A percentile compares a stretch with the other conserved stretches of the same genome.
Evolutionary conservation across 208 protist genomes (phyloP).

Genomic region (Trypanosomatidae sp.): DNA sequence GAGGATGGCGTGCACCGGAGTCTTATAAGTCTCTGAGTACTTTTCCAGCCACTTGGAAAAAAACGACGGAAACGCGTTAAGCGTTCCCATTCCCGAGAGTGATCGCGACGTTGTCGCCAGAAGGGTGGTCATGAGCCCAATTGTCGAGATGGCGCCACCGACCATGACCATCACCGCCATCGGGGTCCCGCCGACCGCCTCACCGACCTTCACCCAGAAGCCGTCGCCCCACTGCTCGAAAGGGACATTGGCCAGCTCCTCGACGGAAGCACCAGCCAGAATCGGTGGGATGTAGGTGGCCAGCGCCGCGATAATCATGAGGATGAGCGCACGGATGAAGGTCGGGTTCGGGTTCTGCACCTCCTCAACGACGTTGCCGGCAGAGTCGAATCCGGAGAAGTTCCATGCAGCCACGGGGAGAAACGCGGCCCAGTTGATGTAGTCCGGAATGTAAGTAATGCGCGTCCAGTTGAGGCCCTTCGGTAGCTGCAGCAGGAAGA

Average conservation of each 20-base stretch:
- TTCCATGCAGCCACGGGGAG: constrained; percentile 89
- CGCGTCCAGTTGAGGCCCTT: constrained; percentile 78
- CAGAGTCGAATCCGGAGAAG: constrained; percentile 91
- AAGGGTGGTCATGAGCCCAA: constrained; percentile 86
- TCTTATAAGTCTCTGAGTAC: constrained; percentile 56
- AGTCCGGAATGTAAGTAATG: constrained; percentile 62
- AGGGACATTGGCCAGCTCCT: constrained; percentile 42
- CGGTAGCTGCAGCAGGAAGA: constrained; percentile 84
- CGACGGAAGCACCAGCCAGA: constrained; percentile 73
- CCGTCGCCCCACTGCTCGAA: constrained; percentile 85
- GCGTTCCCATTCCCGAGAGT: constrained; percentile 82
- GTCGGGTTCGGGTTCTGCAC: constrained; percentile 83
- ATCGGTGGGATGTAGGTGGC: constrained; percentile 87
- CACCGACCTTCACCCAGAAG: constrained; percentile 87
- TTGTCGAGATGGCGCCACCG: constrained; percentile 76
- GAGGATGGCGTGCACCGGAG: constrained; percentile 80
- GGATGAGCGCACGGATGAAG: constrained; percentile 79
- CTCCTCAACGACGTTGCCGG: constrained; percentile 90
- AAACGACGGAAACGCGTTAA: constrained; percentile 77
- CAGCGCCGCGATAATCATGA: constrained; percentile 80
- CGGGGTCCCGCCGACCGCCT: constrained; percentile 76
- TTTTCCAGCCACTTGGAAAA: constrained; percentile 67
- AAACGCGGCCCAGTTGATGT: constrained; percentile 85
- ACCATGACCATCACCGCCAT: constrained; percentile 78
- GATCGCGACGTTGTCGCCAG: constrained; percentile 86